Conservation (phyloP, 1,284 basidiomycete species). For the Bondarzewia mesenterica region DNA sequence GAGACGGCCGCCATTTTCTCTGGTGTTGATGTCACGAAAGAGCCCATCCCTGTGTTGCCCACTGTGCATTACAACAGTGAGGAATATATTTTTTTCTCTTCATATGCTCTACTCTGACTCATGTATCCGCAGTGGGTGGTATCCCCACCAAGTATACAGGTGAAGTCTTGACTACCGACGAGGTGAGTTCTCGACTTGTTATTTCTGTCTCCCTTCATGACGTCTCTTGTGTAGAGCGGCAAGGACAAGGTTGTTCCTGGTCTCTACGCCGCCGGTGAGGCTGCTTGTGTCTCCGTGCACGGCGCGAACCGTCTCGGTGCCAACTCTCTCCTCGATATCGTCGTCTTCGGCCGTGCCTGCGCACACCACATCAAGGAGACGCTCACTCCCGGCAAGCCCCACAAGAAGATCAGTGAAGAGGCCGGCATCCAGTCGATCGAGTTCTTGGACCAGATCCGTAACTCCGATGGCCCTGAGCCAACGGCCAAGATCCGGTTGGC, state of each 20-base stretch:
- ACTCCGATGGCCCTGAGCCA: conserved; percentile 73
- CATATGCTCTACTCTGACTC: conserved; percentile 12
- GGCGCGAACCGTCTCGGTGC: conserved; percentile 99
- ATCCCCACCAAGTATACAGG: conserved; percentile 99
- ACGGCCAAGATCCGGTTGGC: conserved; percentile 89
- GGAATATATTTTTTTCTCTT: conserved; percentile 17
- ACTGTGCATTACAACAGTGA: conserved; percentile 95
- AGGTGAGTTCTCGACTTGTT: too few relatives aligned
- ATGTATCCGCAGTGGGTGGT: conserved; percentile 77
- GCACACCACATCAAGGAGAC: conserved; percentile 97
- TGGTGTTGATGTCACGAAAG: conserved; percentile 99
- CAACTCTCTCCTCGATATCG: conserved; percentile 98
- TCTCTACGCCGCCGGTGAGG: conserved; percentile 97
- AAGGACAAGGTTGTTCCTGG: conserved; percentile 95
- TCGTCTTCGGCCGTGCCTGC: conserved; percentile 98
- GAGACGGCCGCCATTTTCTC: conserved; percentile 99
- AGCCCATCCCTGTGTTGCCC: conserved; percentile 95
- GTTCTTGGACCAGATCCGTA: conserved; percentile 87
- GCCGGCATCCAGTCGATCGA: conserved; percentile 85
- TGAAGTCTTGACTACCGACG: conserved; percentile 85
- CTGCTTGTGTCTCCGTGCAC: conserved; percentile 98
- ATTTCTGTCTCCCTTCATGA: too few relatives aligned
- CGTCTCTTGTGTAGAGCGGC: conserved; percentile 63
- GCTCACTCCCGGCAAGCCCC: conserved; percentile 83
- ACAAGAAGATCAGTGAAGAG: conserved; percentile 84